These are phyloP conservation scores for Rhodosporidiobolus odoratus DNA, from an alignment of 768 basidiomycete genomes.

Conservation along the genomic window DNA sequence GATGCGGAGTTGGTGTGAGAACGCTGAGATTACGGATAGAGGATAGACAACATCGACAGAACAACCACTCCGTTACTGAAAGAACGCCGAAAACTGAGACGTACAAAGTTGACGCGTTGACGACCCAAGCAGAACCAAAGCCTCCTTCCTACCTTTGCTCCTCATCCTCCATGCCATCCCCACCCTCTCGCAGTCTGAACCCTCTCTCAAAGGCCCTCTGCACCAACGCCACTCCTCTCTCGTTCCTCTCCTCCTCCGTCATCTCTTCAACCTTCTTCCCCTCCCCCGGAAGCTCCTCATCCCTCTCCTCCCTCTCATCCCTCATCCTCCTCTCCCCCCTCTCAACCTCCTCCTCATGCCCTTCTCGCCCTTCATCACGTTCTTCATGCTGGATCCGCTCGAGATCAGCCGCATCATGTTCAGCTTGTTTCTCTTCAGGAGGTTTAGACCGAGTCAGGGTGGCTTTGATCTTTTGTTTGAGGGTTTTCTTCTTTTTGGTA, in stretches of 20 bases:
- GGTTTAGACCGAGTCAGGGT: constrained; percentile 3
- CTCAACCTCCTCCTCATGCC: constrained; percentile 16
- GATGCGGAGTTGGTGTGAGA: too few species aligned
- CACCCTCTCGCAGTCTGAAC: background rate
- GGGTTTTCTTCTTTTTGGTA: constrained; percentile 29
- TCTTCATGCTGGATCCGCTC: constrained; percentile 19
- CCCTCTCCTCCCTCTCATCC: background rate
- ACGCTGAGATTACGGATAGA: too few species aligned
- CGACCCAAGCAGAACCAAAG: too few species aligned
- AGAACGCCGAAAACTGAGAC: background rate
- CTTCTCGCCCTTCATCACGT: background rate
- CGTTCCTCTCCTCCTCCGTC: constrained; percentile 34
- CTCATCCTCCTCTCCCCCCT: background rate
- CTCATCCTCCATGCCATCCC: background rate
- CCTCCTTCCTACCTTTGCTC: background rate
- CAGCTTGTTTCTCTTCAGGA: constrained; percentile 15
- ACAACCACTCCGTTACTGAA: background rate
- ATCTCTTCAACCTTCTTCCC: constrained; percentile 38
- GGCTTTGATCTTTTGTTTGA: constrained; percentile 16
- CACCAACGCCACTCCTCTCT: constrained; percentile 36
- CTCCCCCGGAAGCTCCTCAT: constrained; percentile 24
- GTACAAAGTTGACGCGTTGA: too few species aligned
- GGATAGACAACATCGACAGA: too few species aligned
- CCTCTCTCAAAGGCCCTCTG: constrained; percentile 36
- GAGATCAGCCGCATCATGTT: constrained; percentile 15